These are phyloP conservation scores for Sarocladium brachiariae DNA, from an alignment of 2,329 filamentous ascomycete genomes.

Conservation along the genomic window DNA sequence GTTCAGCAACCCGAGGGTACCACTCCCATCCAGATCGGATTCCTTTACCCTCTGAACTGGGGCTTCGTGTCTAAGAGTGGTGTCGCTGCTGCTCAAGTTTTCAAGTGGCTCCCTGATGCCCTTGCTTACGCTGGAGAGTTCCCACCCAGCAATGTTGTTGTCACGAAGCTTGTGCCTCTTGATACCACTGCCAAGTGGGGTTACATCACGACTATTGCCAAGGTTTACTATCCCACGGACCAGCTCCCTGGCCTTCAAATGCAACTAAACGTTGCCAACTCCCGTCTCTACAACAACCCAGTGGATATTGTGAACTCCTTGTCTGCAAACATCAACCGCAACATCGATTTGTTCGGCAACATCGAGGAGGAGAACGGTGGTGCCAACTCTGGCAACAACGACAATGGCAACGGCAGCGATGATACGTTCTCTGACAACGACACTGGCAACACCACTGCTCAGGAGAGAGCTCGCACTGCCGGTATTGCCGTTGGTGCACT, in stretches of 20 bases:
- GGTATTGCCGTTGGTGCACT: constrained; percentile 73
- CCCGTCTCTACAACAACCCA: constrained; percentile 67
- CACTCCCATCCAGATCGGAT: constrained; percentile 75
- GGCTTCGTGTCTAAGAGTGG: constrained; percentile 67
- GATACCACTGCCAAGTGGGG: constrained; percentile 63
- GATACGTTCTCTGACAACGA: constrained; percentile 30
- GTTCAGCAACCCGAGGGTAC: constrained; percentile 52
- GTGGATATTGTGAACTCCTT: constrained; percentile 61
- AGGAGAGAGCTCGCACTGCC: constrained; percentile 55
- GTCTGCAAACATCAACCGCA: constrained; percentile 75
- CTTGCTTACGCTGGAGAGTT: constrained; percentile 60
- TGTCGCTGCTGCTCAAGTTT: constrained; percentile 76
- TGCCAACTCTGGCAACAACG: constrained; percentile 21
- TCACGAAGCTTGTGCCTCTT: constrained; percentile 68
- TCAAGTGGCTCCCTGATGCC: constrained; percentile 66
- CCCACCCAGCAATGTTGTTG: constrained; percentile 46
- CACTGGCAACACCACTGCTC: constrained; percentile 43
- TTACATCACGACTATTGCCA: constrained; percentile 72
- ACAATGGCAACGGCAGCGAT: constrained; percentile 23
- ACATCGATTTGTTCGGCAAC: constrained; percentile 44
- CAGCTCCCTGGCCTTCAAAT: constrained; percentile 61
- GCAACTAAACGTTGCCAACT: constrained; percentile 64
- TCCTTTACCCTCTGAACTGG: constrained; percentile 76
- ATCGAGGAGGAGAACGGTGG: constrained; percentile 34
- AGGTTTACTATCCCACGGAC: constrained; percentile 63